Conservation (phyloP, 306 rosid genomes). For the Psophocarpus tetragonolobus region DNA sequence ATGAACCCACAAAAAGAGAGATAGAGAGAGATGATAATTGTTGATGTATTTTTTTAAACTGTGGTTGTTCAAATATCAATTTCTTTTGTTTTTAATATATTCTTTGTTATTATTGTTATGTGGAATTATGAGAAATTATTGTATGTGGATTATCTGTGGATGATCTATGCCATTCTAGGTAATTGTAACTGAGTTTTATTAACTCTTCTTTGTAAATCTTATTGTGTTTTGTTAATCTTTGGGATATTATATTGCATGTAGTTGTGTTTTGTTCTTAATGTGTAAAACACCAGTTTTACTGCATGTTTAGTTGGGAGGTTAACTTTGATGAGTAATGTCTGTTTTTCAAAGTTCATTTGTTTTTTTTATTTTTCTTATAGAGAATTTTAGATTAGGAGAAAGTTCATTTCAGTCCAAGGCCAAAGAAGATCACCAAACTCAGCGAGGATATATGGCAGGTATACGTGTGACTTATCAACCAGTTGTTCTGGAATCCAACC, state of each 20-base stretch:
- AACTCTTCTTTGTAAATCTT: neutral
- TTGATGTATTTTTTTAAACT: too few species aligned
- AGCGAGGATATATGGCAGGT: neutral
- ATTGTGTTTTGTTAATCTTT: too few species aligned
- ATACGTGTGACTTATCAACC: neutral
- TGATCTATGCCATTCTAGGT: neutral
- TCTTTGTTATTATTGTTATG: neutral
- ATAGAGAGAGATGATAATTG: too few species aligned
- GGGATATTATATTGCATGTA: neutral
- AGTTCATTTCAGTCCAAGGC: neutral
- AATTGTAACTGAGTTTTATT: neutral
- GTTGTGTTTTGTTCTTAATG: neutral
- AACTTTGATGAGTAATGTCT: neutral
- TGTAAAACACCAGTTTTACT: neutral
- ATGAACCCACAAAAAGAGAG: too few species aligned
- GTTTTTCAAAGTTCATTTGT: neutral
- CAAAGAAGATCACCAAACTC: neutral
- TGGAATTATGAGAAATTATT: neutral
- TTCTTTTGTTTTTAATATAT: neutral
- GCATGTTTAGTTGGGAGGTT: neutral
- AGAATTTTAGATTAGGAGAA: neutral
- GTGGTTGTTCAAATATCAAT: too few species aligned
- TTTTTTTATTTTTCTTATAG: neutral
- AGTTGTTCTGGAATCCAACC: neutral
- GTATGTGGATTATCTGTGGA: neutral